Percentiles rank a stretch among this genome's conserved stretches.
Conservation (phyloP, 176 grass and related monocot species). For the Juncus inflexus region DNA sequence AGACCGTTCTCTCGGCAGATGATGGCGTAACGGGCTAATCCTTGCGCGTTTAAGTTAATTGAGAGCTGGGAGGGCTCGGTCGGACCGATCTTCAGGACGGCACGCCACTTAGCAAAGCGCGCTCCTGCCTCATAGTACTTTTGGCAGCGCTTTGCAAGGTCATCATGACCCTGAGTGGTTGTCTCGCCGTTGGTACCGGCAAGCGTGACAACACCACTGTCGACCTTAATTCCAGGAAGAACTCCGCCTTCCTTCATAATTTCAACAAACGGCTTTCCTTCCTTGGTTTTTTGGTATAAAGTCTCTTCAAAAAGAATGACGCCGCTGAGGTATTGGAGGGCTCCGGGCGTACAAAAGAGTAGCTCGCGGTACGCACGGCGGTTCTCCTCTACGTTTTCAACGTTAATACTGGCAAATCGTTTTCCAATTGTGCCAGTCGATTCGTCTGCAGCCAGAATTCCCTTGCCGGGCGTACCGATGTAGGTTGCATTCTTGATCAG, state of each 20-base stretch:
- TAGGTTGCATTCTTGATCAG: too few species aligned
- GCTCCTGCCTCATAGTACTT: constrained; percentile 37
- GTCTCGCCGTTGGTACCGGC: constrained; percentile 37
- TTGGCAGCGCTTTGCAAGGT: constrained; percentile 28
- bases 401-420: too few species aligned
- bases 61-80: constrained; percentile 31
- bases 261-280: constrained; percentile 31
- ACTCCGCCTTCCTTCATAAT: constrained; percentile 1
- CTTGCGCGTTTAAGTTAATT: constrained; percentile 35
- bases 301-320: too few species aligned
- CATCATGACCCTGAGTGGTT: too few species aligned
- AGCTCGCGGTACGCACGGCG: constrained; percentile 26
- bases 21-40: too few species aligned
- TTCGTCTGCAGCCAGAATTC: too few species aligned
- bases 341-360: constrained; percentile 17
- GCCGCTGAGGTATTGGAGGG: constrained; percentile 24
- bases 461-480: too few species aligned
- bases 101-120: constrained; percentile 41
- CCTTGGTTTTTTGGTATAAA: constrained; percentile 27
- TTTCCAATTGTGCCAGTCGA: too few species aligned
- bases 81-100: too few species aligned
- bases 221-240: constrained; percentile 35
- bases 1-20: constrained; percentile 36
- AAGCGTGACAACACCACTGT: too few species aligned
- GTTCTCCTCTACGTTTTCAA: too few species aligned